These are phyloP conservation scores for Neonectria ditissima DNA, from an alignment of 2,329 filamentous ascomycete genomes.

Conservation along the genomic window DNA sequence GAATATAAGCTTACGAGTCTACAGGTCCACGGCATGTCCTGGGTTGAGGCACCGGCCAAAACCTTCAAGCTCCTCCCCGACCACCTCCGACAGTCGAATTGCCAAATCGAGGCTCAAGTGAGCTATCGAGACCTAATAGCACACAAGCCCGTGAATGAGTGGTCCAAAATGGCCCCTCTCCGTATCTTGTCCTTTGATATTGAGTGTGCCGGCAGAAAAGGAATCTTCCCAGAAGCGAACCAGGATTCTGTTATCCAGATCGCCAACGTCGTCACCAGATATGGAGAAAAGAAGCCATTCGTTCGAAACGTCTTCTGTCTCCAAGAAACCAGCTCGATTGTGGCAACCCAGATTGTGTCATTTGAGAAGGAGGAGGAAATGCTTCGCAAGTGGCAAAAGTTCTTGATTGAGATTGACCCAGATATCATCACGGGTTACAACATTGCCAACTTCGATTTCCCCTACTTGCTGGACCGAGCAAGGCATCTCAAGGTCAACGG, in stretches of 20 bases:
- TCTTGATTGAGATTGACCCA: slow-evolving; percentile 89
- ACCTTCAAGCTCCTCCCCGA: slow-evolving; percentile 78
- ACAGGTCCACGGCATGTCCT: slow-evolving; percentile 93
- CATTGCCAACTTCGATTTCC: slow-evolving; percentile 98
- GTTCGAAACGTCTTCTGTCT: slow-evolving; percentile 96
- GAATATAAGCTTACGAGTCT: slow-evolving; percentile 32
- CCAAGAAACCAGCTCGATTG: slow-evolving; percentile 91
- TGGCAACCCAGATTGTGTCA: slow-evolving; percentile 92
- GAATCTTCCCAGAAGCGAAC: slow-evolving; percentile 94
- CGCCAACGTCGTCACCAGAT: slow-evolving; percentile 92
- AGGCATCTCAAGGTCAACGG: slow-evolving; percentile 81
- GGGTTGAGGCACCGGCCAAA: slow-evolving; percentile 85
- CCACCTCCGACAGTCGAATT: slow-evolving; percentile 83
- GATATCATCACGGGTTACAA: slow-evolving; percentile 99
- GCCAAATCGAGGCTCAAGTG: slow-evolving; percentile 93
- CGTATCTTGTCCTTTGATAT: slow-evolving; percentile 97
- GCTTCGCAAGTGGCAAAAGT: slow-evolving; percentile 93
- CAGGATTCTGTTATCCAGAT: slow-evolving; percentile 97
- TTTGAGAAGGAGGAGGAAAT: slow-evolving; percentile 86
- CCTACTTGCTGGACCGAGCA: slow-evolving; percentile 90
- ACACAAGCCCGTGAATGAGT: slow-evolving; percentile 90
- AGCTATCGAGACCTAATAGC: slow-evolving; percentile 86
- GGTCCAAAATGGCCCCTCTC: slow-evolving; percentile 97
- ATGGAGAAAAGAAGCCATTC: slow-evolving; percentile 96
- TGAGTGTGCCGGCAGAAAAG: slow-evolving; percentile 96